A percentile compares a stretch with the other conserved stretches of the same genome.
phyloP scores from a whole-genome alignment of 192 early-diverging fungal genomes.

The Coemansia sp. region DNA sequence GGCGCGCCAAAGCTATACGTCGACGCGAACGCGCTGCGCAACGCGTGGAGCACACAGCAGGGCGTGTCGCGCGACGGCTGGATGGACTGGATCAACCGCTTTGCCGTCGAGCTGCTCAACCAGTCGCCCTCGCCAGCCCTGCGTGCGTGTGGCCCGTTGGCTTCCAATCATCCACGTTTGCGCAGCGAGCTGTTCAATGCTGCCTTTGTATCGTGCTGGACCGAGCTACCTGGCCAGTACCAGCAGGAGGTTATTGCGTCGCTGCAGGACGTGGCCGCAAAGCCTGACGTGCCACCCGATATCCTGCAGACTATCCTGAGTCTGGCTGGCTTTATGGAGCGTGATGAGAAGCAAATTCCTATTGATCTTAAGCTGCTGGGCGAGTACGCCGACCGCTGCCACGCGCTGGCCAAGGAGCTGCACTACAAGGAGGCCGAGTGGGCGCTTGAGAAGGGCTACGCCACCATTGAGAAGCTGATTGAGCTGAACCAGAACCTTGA shows the following conservation, averaged over 20 bases:
- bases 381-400: slow-evolving; percentile 85
- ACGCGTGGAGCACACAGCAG: slow-evolving; percentile 67
- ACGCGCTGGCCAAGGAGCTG: slow-evolving; percentile 96
- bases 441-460: slow-evolving; percentile 72
- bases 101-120: slow-evolving; percentile 88
- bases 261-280: slow-evolving; percentile 78
- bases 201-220: slow-evolving; percentile 96
- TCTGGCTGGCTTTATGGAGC: slow-evolving; percentile 98
- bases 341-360: slow-evolving; percentile 90
- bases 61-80: slow-evolving; percentile 75
- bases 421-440: slow-evolving; percentile 98
- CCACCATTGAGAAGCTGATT: slow-evolving; percentile 88
- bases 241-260: slow-evolving; percentile 83
- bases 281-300: slow-evolving; percentile 85
- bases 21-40: slow-evolving; percentile 67
- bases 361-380: slow-evolving; percentile 90
- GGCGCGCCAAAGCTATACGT: slow-evolving; percentile 18
- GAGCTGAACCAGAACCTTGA: slow-evolving; percentile 93
- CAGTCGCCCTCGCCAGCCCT: slow-evolving; percentile 97
- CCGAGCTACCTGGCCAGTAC: slow-evolving; percentile 83
- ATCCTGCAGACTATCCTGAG: slow-evolving; percentile 88
- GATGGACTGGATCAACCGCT: slow-evolving; percentile 89
- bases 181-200: slow-evolving; percentile 93
- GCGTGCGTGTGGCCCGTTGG: slow-evolving; percentile 83
- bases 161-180: slow-evolving; percentile 73